Evolutionary conservation across 1,139 yeast genomes (phyloP).

Genomic region (Candida sanyaensis): DNA sequence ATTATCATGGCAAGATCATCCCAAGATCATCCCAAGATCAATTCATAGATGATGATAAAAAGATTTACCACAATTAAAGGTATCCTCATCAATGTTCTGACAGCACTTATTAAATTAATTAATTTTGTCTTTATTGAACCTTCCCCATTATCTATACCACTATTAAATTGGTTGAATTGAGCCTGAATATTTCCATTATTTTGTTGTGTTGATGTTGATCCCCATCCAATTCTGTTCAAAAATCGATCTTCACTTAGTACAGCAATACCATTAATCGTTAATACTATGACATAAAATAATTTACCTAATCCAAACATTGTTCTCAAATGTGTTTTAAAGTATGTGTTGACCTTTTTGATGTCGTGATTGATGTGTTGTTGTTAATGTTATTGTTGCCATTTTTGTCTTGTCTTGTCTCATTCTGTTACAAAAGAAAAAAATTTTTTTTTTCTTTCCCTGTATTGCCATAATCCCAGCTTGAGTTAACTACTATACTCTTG

Average conservation of each 20-base stretch:
- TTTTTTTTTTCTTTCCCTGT: too few relatives aligned
- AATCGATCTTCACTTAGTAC: slow-evolving; percentile 51
- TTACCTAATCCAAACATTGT: slow-evolving; percentile 50
- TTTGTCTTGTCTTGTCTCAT: not conserved
- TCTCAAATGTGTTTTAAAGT: not conserved
- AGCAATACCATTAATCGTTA: slow-evolving; percentile 47
- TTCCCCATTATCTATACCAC: slow-evolving; percentile 24
- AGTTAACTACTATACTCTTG: too few relatives aligned
- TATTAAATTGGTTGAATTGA: slow-evolving; percentile 31
- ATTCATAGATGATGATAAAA: slow-evolving; percentile 42
- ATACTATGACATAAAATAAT: slow-evolving; percentile 41
- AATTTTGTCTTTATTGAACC: slow-evolving; percentile 39
- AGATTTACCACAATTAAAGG: slow-evolving; percentile 46
- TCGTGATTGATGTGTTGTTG: not conserved
- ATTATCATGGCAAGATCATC: too few relatives aligned
- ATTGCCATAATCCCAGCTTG: too few relatives aligned
- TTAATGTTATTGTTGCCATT: not conserved
- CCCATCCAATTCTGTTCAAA: slow-evolving; percentile 50
- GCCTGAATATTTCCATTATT: slow-evolving; percentile 15
- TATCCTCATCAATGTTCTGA: slow-evolving; percentile 47
- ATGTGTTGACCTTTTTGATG: too few relatives aligned
- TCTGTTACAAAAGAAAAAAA: too few relatives aligned
- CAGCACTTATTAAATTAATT: slow-evolving; percentile 46
- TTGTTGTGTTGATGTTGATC: slow-evolving; percentile 21
- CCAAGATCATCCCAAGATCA: slow-evolving; percentile 44